Percentiles rank a stretch among this genome's conserved stretches.
These are phyloP conservation scores for Akanthomyces lecanii DNA, from an alignment of 2,329 filamentous ascomycete species.

Conservation along the genomic window DNA sequence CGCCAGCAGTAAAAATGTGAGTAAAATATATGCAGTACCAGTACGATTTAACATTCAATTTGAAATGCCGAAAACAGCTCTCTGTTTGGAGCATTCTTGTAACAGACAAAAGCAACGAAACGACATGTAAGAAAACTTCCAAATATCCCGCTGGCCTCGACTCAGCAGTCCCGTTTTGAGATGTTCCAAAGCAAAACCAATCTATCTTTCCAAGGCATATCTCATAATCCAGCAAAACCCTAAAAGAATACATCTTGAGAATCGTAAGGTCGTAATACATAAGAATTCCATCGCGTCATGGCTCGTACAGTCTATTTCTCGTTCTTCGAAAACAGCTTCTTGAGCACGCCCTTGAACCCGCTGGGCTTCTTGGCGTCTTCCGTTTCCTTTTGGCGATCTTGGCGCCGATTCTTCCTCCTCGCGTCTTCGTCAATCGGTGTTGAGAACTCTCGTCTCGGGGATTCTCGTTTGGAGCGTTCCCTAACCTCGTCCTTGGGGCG, in stretches of 20 bases:
- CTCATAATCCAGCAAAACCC: not conserved
- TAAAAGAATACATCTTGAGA: slow-evolving; percentile 22
- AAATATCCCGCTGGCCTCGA: slow-evolving; percentile 18
- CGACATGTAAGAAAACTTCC: not conserved
- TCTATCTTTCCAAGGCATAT: not conserved
- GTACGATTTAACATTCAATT: not conserved
- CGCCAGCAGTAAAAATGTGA: not conserved
- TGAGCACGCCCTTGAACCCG: slow-evolving; percentile 29
- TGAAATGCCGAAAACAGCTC: not conserved
- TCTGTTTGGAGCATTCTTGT: not conserved
- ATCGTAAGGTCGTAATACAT: slow-evolving; percentile 18
- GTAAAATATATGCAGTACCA: not conserved
- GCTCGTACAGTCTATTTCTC: slow-evolving; percentile 18
- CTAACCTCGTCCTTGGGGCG: not conserved
- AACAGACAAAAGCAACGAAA: not conserved
- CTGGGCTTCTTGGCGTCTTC: slow-evolving; percentile 30
- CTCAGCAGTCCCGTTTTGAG: slow-evolving; percentile 7
- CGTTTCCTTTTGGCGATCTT: slow-evolving; percentile 29
- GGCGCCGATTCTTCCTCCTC: slow-evolving; percentile 31
- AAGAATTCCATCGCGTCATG: slow-evolving; percentile 13
- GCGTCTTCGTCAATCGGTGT: slow-evolving; percentile 21
- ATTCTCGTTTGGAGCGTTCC: not conserved
- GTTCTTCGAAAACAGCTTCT: slow-evolving; percentile 28
- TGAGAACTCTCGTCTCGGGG: not conserved
- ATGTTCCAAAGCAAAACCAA: slow-evolving; percentile 3